phyloP scores from a whole-genome alignment of 495 filamentous ascomycete genomes.

The Hypoxylon trugodes region DNA sequence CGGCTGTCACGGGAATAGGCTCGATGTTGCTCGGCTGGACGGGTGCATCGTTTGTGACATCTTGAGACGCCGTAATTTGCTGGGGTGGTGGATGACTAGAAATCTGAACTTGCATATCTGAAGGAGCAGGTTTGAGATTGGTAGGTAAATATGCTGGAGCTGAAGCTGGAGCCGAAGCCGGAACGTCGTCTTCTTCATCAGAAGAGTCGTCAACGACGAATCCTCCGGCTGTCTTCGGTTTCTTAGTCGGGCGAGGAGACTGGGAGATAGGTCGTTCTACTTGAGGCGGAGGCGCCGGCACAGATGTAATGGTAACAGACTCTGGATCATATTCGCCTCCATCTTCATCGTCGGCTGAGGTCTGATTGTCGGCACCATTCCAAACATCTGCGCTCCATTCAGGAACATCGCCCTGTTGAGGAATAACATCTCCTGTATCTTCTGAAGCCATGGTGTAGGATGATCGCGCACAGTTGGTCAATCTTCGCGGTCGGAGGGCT shows the following conservation, averaged over 20 bases:
- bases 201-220: conserved; percentile 79
- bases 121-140: conserved; percentile 29
- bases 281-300: conserved; percentile 39
- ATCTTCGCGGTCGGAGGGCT: neutral
- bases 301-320: conserved; percentile 50
- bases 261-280: conserved; percentile 43
- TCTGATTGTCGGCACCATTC: conserved; percentile 48
- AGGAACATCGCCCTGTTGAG: conserved; percentile 43
- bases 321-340: conserved; percentile 63
- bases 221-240: conserved; percentile 77
- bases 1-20: conserved; percentile 12
- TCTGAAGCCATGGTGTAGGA: conserved; percentile 48
- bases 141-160: conserved; percentile 5
- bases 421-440: conserved; percentile 43
- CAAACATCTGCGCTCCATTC: conserved; percentile 61
- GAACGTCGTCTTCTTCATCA: conserved; percentile 60
- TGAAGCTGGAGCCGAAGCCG: conserved; percentile 11
- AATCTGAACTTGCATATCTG: conserved; percentile 11
- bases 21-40: conserved; percentile 41
- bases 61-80: conserved; percentile 35
- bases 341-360: conserved; percentile 46
- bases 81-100: conserved; percentile 40
- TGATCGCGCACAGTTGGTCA: neutral
- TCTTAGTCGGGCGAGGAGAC: conserved; percentile 52
- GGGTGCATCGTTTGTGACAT: conserved; percentile 34